Evolutionary conservation across 2,329 filamentous ascomycete genomes (phyloP).

Genomic region (Zasmidium citrigriseum): DNA sequence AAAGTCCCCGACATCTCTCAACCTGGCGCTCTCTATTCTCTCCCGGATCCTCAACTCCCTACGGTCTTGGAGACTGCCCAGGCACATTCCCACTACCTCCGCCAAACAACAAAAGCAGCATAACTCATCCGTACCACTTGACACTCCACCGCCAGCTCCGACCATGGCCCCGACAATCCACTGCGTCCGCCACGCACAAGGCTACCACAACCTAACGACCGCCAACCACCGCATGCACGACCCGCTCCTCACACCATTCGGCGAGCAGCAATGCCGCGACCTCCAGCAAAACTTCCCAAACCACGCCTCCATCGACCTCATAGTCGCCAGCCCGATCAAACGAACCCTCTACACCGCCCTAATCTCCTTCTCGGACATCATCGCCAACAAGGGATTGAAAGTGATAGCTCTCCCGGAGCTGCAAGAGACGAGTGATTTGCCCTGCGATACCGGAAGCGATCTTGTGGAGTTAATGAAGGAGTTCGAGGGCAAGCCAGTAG

Average conservation of each 20-base stretch:
- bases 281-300: constrained; percentile 66
- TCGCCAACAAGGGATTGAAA: constrained; percentile 48
- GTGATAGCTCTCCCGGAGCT: constrained; percentile 71
- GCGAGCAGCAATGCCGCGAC: constrained; percentile 69
- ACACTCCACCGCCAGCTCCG: neutral
- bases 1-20: neutral
- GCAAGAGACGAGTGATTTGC: constrained; percentile 74
- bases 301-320: constrained; percentile 65
- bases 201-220: constrained; percentile 74
- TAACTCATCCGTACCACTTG: neutral
- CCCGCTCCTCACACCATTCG: constrained; percentile 74
- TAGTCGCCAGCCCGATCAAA: constrained; percentile 77
- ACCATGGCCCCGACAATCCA: constrained; percentile 51
- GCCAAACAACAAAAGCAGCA: neutral
- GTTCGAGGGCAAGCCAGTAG: constrained; percentile 63
- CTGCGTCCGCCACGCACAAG: constrained; percentile 71
- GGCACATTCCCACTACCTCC: neutral
- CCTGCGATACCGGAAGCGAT: constrained; percentile 73
- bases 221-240: constrained; percentile 75
- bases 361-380: constrained; percentile 63
- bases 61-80: neutral
- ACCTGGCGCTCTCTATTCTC: neutral
- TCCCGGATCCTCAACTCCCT: neutral
- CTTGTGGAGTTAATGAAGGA: constrained; percentile 58
- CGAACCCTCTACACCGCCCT: constrained; percentile 80